Base-by-base conservation (phyloP, 352 stramenopile genomes). In the Phytophthora pini region DNA sequence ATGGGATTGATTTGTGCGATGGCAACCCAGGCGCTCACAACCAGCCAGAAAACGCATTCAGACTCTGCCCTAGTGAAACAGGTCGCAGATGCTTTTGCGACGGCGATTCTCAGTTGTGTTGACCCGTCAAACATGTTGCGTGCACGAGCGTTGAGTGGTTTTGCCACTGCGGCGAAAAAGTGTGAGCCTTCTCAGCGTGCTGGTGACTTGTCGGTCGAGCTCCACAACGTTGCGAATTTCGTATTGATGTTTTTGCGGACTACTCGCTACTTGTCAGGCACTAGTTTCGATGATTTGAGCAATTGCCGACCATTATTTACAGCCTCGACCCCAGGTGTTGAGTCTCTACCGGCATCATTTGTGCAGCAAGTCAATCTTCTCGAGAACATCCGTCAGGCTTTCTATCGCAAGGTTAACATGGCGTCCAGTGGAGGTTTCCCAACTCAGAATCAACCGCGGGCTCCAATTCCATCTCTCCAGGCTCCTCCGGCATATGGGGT, bases 1-100 rank as follows among this genome's bases (percentile, higher is more conserved):
- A 77, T 92, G 55, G 87, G 84, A 39, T 58, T 95, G 20, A 79
- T 95, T 38, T 93, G 82, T 57, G 87, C 83, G 1, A 90, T 93
- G 78, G 72, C 83, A 13, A 89, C 83, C 2, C 86, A 94, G 41
- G 79, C 88, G n/a, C 66, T 93, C 11, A 89, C 68, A 17, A 91
- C 77, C 26, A 90, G 82, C 39, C 79, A 74, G 24, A 83, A 83
- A 65, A 83, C 76, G 1, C 55, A 61, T 31, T 79, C 78, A 7
- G 86, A 94, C 34, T 90, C 81, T 1, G 65, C 73, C 13, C 56
- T 92, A 5, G 81, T 92, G 5, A 92, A 92, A 46, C 70, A 77
- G 68, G 63, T 94, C 20, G 82, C 84, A 0, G 86, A 94, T 44
- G 84, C 80, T 2, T 92, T 94, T 56, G 84, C 82, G 15, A 92